Evolutionary conservation across 148 eudicot genomes (phyloP), one percentile per base, ranked within the genome.

Genomic region (Chenopodium formosanum): DNA sequence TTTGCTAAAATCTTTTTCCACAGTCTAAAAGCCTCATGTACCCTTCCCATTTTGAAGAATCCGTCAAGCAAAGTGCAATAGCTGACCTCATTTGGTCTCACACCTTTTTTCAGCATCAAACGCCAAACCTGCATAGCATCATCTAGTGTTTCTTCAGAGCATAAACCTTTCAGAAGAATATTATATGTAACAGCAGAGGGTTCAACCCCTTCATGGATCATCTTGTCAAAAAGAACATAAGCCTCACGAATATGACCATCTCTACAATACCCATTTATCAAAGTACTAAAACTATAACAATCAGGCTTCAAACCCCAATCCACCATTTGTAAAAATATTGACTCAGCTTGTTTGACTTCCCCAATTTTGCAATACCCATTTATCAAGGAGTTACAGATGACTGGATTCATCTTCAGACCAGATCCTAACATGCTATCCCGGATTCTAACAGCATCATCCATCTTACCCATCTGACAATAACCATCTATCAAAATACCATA

Each of bases 311-410:
- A 80, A 31, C 91, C 91, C 91, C 86, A 92, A 22, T 74, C 87
- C 14, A 37, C 74, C 97, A 95, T 92, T 29, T 72, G 77, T 44
- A 47, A 52, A 17, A 88, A 16, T 25, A 95, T 47, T 60, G 65
- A 80, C 81, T 89, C 86, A 1, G 97, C 97, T 71, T 86, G 80
- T 50, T 53, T 74, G 29, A 92, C 76, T 88, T 85, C 88, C 44
- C 94, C 94, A 76, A 86, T 82, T 79, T 92, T 95, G 86, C 97
- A 92, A 74, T 91, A 90, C 67, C 98, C 98, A 76, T 90, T 94
- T n/a, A 94, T 89, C 73, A 94, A 81, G 9, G 94, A 88, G 78
- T 94, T 94, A 77, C 89, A 92, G 52, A 93, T 83, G 77, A 86
- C 81, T 71, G 86, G 52, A 84, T 91, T 95, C 90, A 91, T 86